These are phyloP conservation scores for Exsudoporus frostii DNA, from an alignment of 768 basidiomycete genomes.

Conservation along the genomic window DNA sequence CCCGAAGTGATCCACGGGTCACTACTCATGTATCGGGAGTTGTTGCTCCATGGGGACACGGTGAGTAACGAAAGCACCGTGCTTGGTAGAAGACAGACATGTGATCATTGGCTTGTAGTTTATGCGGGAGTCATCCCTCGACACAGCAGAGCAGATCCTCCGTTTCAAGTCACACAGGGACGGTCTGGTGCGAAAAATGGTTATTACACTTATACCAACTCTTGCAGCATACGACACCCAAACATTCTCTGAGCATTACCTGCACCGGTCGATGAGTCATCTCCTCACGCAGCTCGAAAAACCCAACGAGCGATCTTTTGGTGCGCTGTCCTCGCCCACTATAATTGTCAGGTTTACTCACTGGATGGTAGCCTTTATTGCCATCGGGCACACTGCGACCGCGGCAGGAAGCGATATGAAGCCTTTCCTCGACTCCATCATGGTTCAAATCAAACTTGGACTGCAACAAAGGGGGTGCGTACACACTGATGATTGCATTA, in stretches of 20 bases:
- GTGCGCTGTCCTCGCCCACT: slow-evolving; percentile 40
- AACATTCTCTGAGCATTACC: slow-evolving; percentile 85
- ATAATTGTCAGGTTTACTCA: background rate
- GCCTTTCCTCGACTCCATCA: slow-evolving; percentile 88
- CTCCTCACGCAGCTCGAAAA: slow-evolving; percentile 86
- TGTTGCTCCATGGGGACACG: slow-evolving; percentile 92
- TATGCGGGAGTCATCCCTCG: slow-evolving; percentile 83
- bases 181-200: slow-evolving; percentile 84
- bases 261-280: slow-evolving; percentile 93
- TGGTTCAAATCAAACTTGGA: slow-evolving; percentile 86
- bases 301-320: slow-evolving; percentile 82
- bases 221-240: slow-evolving; percentile 93
- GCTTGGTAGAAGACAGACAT: background rate
- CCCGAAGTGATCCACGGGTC: slow-evolving; percentile 93
- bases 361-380: slow-evolving; percentile 72
- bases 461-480: slow-evolving; percentile 80
- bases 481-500: background rate
- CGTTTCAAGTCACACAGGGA: slow-evolving; percentile 88
- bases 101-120: slow-evolving; percentile 47
- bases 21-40: slow-evolving; percentile 84
- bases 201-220: slow-evolving; percentile 93
- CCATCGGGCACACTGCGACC: slow-evolving; percentile 92
- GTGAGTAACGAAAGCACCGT: slow-evolving; percentile 42
- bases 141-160: slow-evolving; percentile 87
- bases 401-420: slow-evolving; percentile 95